Base-by-base conservation (phyloP, 768 basidiomycete species). In the Pulveroboletus ravenelii region DNA sequence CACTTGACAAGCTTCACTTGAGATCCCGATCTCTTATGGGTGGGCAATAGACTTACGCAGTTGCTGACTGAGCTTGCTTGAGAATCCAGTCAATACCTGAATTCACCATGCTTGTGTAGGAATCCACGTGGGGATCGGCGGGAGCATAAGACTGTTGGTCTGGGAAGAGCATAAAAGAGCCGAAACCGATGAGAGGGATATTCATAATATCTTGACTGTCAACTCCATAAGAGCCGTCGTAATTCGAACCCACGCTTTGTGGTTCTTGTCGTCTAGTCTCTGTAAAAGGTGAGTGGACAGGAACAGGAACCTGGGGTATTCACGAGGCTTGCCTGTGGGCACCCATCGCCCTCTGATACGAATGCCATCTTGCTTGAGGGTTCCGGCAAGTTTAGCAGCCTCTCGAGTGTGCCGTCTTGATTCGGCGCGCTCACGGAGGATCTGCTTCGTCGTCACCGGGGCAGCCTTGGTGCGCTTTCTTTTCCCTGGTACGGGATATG, bases 141-240 rank as follows among this genome's bases (percentile, higher is more conserved):
- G 72, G 50, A 29, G 68, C 77, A 56, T 84, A 85, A 34, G 65
- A 61, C 52, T 79, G 74, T 62, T 87, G 85, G 59, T 87, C 83
- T 17, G 85, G 84, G 75, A 86, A 85, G 23, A 85, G 55, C 50
- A 79, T 81, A 73, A 84, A 84, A 15, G 79, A 72, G 30, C 74
- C 68, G 56, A 83, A 84, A 6, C 74, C 77, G 52, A 87, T 78
- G 10, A 76, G 36, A 0, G 79, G 79, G 50, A 82, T 81, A 46
- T 65, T 78, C 48, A 74, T 53, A 45, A 87, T 81, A 53, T 86
- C 85, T 56, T 82, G 78, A 48, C 77, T 79, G 61, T 87, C 85
- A 17, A 86, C 81, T 31, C 84, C 84, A 31, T 71, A 70, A n/a
- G 80, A 73, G 1, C 85, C 85, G 60, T 87, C 79, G 51, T 78